Evolutionary conservation across 257 asterid genomes (phyloP).

Genomic region (Solanum ossicruentum): DNA sequence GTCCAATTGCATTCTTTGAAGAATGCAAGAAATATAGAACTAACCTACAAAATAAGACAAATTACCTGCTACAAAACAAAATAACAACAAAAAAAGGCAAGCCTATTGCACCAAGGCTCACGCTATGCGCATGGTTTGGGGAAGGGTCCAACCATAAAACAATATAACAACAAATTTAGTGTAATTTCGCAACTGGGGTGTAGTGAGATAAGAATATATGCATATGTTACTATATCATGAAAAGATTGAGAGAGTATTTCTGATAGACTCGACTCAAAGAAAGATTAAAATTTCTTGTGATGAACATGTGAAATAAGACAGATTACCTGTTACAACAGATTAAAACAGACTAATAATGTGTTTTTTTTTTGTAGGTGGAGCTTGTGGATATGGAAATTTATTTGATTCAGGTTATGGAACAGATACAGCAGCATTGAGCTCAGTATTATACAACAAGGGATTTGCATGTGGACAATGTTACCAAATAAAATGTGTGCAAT

Average conservation of each 20-base stretch:
- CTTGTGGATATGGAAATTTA: slow-evolving; percentile 72
- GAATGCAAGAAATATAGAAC: neutral
- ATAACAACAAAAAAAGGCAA: too few relatives aligned
- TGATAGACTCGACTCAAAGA: neutral
- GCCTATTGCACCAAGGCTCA: too few relatives aligned
- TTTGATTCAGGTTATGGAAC: slow-evolving; percentile 57
- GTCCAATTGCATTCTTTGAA: neutral
- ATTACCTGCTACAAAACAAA: neutral
- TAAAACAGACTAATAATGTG: neutral
- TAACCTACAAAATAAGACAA: neutral
- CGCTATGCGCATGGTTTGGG: too few relatives aligned
- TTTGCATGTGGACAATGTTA: slow-evolving; percentile 79
- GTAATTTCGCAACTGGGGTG: neutral
- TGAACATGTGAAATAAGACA: neutral
- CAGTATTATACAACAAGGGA: slow-evolving; percentile 58
- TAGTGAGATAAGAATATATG: neutral
- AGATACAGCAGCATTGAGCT: slow-evolving; percentile 62
- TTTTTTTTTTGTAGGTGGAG: slow-evolving; percentile 36
- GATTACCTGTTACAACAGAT: neutral
- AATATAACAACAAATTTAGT: neutral
- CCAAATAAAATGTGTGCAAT: slow-evolving; percentile 41
- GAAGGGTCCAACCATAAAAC: too few relatives aligned
- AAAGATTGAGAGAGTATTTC: fast-evolving
- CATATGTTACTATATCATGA: neutral
- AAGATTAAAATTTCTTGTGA: neutral